Conservation (phyloP, 164 flowering plant genomes). For the Buxus sempervirens region DNA sequence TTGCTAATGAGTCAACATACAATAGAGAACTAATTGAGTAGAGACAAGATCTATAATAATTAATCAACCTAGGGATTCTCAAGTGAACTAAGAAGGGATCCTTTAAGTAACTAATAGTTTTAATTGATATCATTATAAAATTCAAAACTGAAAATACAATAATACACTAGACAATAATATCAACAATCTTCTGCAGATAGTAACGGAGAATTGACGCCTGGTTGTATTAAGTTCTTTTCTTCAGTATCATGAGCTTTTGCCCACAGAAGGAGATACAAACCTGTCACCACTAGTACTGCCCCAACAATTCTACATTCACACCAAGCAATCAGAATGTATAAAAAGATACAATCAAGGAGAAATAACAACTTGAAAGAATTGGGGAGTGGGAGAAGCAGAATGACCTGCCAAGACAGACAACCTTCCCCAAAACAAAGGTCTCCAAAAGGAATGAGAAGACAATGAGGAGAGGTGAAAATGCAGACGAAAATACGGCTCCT, state of each 20-base stretch:
- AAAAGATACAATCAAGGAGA: background rate
- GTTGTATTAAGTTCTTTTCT: background rate
- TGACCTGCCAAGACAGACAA: constrained; percentile 17
- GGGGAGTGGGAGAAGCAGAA: background rate
- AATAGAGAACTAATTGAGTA: no score
- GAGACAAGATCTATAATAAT: no score
- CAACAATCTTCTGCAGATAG: no score
- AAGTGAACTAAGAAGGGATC: no score
- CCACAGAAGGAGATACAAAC: constrained; percentile 24
- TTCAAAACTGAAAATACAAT: no score
- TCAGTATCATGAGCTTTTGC: constrained; percentile 21
- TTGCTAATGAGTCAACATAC: no score
- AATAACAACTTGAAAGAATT: background rate
- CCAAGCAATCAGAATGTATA: background rate
- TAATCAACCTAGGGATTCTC: no score
- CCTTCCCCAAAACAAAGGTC: constrained; percentile 5
- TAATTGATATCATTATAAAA: no score
- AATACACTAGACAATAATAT: no score
- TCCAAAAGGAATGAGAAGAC: constrained; percentile 23
- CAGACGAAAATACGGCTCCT: constrained; percentile 21
- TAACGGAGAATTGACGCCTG: background rate
- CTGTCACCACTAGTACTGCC: constrained; percentile 17
- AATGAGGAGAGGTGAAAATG: constrained; percentile 23
- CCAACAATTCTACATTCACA: constrained; percentile 18
- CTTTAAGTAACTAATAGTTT: no score